phyloP scores from a whole-genome alignment of 1,284 basidiomycete genomes.

The Prillingera fragicola region DNA sequence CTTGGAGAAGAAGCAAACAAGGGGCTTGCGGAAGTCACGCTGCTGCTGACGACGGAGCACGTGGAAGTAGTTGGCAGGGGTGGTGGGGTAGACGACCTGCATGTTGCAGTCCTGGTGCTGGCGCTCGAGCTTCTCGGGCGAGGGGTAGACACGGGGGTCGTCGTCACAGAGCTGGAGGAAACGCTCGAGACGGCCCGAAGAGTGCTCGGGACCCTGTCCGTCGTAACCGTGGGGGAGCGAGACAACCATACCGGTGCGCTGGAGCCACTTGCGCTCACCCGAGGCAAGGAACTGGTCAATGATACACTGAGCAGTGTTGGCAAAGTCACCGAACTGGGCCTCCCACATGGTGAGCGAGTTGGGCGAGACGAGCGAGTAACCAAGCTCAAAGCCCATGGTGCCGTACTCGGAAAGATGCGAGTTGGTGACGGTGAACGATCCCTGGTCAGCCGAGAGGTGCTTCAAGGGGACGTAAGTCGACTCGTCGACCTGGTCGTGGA shows the following conservation, averaged over 20 bases:
- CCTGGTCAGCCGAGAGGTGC: slow-evolving; percentile 80
- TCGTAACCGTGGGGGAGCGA: slow-evolving; percentile 96
- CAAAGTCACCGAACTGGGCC: slow-evolving; percentile 98
- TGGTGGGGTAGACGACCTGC: slow-evolving; percentile 96
- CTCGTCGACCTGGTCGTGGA: slow-evolving; percentile 95
- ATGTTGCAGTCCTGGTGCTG: slow-evolving; percentile 99
- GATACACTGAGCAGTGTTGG: slow-evolving; percentile 94
- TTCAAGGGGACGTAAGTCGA: slow-evolving; percentile 83
- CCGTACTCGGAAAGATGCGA: slow-evolving; percentile 96
- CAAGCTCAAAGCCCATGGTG: slow-evolving; percentile 93
- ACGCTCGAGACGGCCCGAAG: slow-evolving; percentile 89
- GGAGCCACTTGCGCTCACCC: slow-evolving; percentile 97
- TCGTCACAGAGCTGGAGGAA: slow-evolving; percentile 98
- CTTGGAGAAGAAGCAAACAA: slow-evolving; percentile 96
- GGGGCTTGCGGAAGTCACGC: slow-evolving; percentile 93
- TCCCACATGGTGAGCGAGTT: slow-evolving; percentile 96
- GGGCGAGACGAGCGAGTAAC: slow-evolving; percentile 96
- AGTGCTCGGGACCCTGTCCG: slow-evolving; percentile 98
- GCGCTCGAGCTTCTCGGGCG: slow-evolving; percentile 80
- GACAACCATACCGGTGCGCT: slow-evolving; percentile 88
- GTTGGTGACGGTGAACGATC: slow-evolving; percentile 91
- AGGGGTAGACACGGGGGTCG: slow-evolving; percentile 87
- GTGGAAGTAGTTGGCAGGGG: slow-evolving; percentile 92
- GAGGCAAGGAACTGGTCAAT: slow-evolving; percentile 99
- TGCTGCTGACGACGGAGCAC: slow-evolving; percentile 90